Evolutionary conservation across 2,329 filamentous ascomycete genomes (phyloP), one percentile per base, ranked within the genome.

Genomic region (Endothia cerciana): DNA sequence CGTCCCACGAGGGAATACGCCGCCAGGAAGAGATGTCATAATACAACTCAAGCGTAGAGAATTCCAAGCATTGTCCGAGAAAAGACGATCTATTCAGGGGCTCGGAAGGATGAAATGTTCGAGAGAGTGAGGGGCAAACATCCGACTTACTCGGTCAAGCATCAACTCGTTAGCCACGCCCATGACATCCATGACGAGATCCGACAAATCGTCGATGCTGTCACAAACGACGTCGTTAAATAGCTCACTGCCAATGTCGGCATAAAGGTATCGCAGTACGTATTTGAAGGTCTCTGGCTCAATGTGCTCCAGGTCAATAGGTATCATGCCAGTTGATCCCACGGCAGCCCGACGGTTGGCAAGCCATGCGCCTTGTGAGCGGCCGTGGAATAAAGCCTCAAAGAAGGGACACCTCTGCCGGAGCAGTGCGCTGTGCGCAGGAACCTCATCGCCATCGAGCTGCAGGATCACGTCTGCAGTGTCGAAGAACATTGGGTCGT

Each of bases 341-440:
- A 74, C 71, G 6, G 72, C 74, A 61, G 84, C 79, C n/a, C 87
- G 87, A 62, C 93, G 87, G 40, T 86, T 85, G 59, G 89, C 85
- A 25, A 99, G 83, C 95, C 95, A 99, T 71, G 87, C 86, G 0
- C 95, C 95, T 49, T 86, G 85, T 8, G 95, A 92, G 53, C 93
- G 89, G n/a, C 95, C 95, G 71, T 92, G 84, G 76, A 97, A 98
- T 53, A 99, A 83, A 1, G 91, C 91, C 69, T 94, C 83, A 70
- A 99, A 99, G 82, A 97, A 99, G 0, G 93, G 93, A 72, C 94
- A 97, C 70, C 95, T 85, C 72, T 90, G 89, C 70, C 93, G 94
- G 43, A 97, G 76, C 3, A 98, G 77, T 4, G 89, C 83, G 69
- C 92, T 94, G 73, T 99, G 95, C 0, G 91, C 89, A 17, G 82